Percentiles rank a stretch among this genome's conserved stretches.
Conservation (phyloP, 1,284 basidiomycete species). For the Athelia sp. region DNA sequence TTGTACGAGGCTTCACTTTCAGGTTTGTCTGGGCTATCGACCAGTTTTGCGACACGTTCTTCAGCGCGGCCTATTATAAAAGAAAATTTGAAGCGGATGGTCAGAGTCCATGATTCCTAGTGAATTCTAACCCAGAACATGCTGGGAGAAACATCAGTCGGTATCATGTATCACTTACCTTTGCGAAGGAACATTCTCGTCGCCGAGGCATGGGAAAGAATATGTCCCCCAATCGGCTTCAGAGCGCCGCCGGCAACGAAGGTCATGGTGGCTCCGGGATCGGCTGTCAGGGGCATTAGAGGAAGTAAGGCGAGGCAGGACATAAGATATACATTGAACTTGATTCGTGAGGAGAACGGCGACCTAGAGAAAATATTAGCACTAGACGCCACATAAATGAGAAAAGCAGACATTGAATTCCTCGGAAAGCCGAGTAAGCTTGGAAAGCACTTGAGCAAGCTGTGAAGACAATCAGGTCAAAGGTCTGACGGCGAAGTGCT, state of each 20-base stretch:
- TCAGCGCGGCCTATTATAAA: slow-evolving; percentile 72
- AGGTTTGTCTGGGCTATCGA: slow-evolving; percentile 88
- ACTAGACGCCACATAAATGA: slow-evolving; percentile 5
- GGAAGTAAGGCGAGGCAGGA: neutral
- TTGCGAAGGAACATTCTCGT: slow-evolving; percentile 84
- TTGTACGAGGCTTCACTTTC: slow-evolving; percentile 93
- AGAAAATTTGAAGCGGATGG: neutral
- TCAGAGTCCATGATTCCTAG: neutral
- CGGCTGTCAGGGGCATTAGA: slow-evolving; percentile 43
- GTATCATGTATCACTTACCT: slow-evolving; percentile 43
- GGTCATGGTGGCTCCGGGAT: slow-evolving; percentile 91
- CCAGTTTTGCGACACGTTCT: slow-evolving; percentile 92
- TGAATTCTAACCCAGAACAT: too few relatives aligned
- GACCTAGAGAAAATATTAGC: slow-evolving; percentile 47
- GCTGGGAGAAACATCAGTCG: slow-evolving; percentile 14
- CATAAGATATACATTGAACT: slow-evolving; percentile 64
- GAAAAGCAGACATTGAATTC: slow-evolving; percentile 67
- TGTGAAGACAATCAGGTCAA: slow-evolving; percentile 16
- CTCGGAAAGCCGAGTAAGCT: slow-evolving; percentile 86
- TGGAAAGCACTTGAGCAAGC: slow-evolving; percentile 78
- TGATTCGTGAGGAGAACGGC: slow-evolving; percentile 89
- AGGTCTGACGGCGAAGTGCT: neutral
- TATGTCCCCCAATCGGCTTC: slow-evolving; percentile 86
- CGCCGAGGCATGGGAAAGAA: slow-evolving; percentile 82
- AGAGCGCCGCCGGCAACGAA: slow-evolving; percentile 87